Evolutionary conservation across 1,284 basidiomycete species (phyloP).

Genomic region (Cystodermella granulosa): DNA sequence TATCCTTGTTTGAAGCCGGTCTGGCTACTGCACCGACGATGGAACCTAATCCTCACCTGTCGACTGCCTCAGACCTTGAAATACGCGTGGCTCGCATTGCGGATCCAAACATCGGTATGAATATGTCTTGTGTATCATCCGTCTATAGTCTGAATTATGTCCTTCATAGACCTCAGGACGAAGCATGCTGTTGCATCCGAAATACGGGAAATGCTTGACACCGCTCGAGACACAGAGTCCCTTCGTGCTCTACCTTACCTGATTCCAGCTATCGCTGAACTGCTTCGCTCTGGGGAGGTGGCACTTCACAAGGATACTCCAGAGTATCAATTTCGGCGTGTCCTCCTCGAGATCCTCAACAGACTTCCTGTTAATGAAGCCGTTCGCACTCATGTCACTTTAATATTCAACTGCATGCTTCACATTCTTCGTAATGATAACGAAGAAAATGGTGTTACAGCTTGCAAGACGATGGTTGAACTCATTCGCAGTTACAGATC

Average conservation of each 20-base stretch:
- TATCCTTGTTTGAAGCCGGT: constrained; percentile 8
- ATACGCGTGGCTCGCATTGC: constrained; percentile 64
- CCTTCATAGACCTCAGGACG: constrained; percentile 57
- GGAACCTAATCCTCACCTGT: constrained; percentile 21
- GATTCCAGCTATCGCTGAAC: constrained; percentile 75
- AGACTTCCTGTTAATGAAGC: constrained; percentile 82
- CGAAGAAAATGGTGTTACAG: constrained; percentile 90
- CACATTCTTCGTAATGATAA: constrained; percentile 86
- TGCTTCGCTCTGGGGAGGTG: constrained; percentile 73
- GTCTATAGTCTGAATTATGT: constrained; percentile 1
- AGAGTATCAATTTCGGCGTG: constrained; percentile 84
- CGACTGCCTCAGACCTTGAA: constrained; percentile 57
- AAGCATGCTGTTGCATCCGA: constrained; percentile 72
- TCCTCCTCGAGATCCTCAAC: constrained; percentile 83
- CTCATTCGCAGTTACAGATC: constrained; percentile 63
- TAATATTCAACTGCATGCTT: constrained; percentile 75
- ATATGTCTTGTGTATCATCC: background rate
- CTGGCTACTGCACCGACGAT: constrained; percentile 31
- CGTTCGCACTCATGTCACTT: constrained; percentile 64
- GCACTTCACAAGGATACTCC: constrained; percentile 72
- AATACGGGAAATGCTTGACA: constrained; percentile 83
- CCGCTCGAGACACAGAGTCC: constrained; percentile 76
- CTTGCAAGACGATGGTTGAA: constrained; percentile 92
- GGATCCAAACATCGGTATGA: constrained; percentile 64
- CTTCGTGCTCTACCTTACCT: constrained; percentile 65